phyloP scores from a whole-genome alignment of 2,329 filamentous ascomycete genomes.

The Ophiostoma himal-ulmi region DNA sequence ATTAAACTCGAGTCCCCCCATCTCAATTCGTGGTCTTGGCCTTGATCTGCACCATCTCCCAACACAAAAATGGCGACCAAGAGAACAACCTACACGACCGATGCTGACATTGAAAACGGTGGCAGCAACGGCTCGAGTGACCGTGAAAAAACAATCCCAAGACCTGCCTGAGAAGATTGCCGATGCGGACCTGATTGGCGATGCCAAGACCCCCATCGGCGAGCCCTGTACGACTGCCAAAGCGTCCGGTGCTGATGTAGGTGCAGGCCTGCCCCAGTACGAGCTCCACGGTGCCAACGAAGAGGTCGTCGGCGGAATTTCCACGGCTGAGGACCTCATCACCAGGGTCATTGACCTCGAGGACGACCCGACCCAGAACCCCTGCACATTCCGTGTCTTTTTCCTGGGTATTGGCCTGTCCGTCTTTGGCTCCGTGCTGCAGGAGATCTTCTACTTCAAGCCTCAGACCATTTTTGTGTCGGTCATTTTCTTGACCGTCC shows the following conservation, averaged over 20 bases:
- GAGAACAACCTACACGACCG: slow-evolving; percentile 17
- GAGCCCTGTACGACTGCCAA: background rate
- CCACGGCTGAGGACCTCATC: slow-evolving; percentile 22
- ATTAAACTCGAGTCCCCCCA: background rate
- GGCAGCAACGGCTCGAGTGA: slow-evolving; percentile 9
- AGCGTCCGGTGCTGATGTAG: slow-evolving; percentile 11
- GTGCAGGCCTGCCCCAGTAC: slow-evolving; percentile 13
- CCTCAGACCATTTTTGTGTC: slow-evolving; percentile 42
- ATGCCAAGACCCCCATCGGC: slow-evolving; percentile 17
- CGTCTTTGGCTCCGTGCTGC: slow-evolving; percentile 36
- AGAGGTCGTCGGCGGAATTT: background rate
- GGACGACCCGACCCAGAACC: slow-evolving; percentile 27
- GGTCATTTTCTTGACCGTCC: slow-evolving; percentile 40
- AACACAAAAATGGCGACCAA: slow-evolving; percentile 17
- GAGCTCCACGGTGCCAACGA: background rate
- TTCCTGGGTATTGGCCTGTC: slow-evolving; percentile 29
- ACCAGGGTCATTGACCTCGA: slow-evolving; percentile 26
- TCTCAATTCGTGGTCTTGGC: background rate
- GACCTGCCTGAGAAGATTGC: background rate
- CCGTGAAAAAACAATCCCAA: background rate
- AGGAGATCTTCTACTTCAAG: slow-evolving; percentile 44
- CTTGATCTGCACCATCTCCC: background rate
- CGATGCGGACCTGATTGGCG: slow-evolving; percentile 1
- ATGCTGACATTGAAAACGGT: slow-evolving; percentile 18
- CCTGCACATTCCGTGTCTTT: slow-evolving; percentile 26